phyloP scores from a whole-genome alignment of 208 protist species.

The Leishmania amazonensis region DNA sequence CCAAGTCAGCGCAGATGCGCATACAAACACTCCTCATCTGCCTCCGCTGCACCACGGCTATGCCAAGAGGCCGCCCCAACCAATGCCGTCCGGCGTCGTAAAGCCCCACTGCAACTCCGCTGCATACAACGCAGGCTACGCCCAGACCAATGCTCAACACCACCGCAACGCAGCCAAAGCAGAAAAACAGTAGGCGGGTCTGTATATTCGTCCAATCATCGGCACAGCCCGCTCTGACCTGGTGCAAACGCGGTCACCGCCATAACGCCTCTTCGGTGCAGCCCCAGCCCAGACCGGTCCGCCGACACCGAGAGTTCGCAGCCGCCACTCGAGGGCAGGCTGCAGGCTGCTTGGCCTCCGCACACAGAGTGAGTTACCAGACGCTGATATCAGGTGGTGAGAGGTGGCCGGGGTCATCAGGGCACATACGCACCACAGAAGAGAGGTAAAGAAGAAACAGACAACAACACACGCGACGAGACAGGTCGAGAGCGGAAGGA shows the following conservation, averaged over 20 bases:
- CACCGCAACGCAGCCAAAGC: background rate
- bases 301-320: background rate
- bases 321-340: background rate
- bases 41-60: background rate
- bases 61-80: background rate
- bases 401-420: background rate
- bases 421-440: too few species aligned
- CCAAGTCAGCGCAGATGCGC: background rate
- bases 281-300: background rate
- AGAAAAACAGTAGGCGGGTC: background rate
- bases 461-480: too few species aligned
- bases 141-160: background rate
- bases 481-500: too few species aligned
- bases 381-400: background rate
- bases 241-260: background rate
- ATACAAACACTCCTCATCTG: background rate
- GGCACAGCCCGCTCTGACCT: background rate
- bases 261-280: background rate
- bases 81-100: background rate
- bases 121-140: background rate
- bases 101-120: background rate
- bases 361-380: background rate
- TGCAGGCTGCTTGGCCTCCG: background rate
- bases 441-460: too few species aligned
- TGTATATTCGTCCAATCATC: background rate